phyloP scores from a whole-genome alignment of 1,139 yeast genomes.

The Debaryomyces coudertii region DNA sequence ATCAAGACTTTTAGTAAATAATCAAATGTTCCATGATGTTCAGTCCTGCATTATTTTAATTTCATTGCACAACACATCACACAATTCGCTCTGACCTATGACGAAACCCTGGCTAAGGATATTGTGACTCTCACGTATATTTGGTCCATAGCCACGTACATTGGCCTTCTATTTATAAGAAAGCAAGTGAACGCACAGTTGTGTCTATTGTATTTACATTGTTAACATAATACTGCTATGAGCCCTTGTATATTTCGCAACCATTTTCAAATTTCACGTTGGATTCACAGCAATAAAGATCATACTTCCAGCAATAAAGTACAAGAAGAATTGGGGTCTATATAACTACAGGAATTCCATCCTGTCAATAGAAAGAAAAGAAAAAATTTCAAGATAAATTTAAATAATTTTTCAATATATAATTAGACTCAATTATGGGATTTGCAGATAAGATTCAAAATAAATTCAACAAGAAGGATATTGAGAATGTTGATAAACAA shows the following conservation, averaged over 20 bases:
- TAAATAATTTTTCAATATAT: too few species aligned
- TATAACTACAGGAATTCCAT: neutral
- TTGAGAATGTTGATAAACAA: conserved; percentile 22
- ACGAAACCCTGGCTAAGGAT: neutral
- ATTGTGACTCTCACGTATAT: neutral
- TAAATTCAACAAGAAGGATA: conserved; percentile 31
- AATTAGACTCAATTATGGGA: conserved; percentile 28
- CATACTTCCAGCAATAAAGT: conserved; percentile 8
- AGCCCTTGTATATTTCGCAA: conserved; percentile 8
- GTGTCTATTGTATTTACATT: neutral
- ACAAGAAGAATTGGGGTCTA: neutral
- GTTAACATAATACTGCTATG: conserved; percentile 2
- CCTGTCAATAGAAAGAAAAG: neutral
- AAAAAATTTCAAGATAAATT: neutral
- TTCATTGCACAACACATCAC: neutral
- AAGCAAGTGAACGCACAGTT: conserved; percentile 9
- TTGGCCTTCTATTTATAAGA: neutral
- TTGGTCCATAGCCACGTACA: conserved; percentile 1
- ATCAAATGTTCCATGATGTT: neutral
- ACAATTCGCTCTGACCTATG: neutral
- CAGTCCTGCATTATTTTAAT: neutral
- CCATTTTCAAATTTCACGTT: conserved; percentile 8
- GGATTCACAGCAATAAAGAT: conserved; percentile 7
- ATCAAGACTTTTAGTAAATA: neutral
- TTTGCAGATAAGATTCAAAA: conserved; percentile 38